Conservation (phyloP, 257 asterid species). For the Scutellaria barbata region DNA sequence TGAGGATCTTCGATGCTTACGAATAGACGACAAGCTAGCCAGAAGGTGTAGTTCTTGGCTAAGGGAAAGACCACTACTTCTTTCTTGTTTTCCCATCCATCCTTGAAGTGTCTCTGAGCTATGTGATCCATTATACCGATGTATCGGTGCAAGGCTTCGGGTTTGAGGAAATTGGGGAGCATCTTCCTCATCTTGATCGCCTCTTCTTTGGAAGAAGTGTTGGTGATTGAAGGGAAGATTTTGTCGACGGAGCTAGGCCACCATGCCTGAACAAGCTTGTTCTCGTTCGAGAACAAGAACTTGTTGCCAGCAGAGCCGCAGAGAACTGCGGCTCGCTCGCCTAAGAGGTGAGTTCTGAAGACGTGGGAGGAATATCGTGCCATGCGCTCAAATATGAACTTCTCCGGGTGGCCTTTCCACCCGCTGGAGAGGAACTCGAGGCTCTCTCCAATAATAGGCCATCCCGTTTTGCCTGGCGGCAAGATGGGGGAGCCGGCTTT, state of each 20-base stretch:
- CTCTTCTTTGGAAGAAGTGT: constrained; percentile 51
- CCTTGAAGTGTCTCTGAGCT: constrained; percentile 49
- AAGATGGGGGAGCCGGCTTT: background rate
- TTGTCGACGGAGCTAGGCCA: constrained; percentile 57
- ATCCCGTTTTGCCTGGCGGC: constrained; percentile 53
- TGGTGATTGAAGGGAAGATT: constrained; percentile 52
- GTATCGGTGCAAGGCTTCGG: constrained; percentile 64
- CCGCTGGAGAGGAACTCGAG: constrained; percentile 50
- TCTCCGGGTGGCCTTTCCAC: constrained; percentile 55
- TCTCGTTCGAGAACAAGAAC: constrained; percentile 63
- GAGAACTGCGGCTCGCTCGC: constrained; percentile 53
- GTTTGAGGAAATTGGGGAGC: constrained; percentile 62
- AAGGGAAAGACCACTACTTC: constrained; percentile 48
- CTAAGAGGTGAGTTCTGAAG: constrained; percentile 54
- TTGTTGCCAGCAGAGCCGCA: constrained; percentile 61
- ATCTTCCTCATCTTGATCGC: constrained; percentile 56
- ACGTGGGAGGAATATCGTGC: constrained; percentile 49
- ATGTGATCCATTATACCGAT: constrained; percentile 61
- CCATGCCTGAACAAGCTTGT: constrained; percentile 65
- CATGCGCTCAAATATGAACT: constrained; percentile 55
- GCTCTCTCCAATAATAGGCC: constrained; percentile 64
- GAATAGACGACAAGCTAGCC: constrained; percentile 56
- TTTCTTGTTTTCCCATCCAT: constrained; percentile 50
- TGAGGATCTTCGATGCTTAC: constrained; percentile 53
- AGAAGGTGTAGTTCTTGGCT: constrained; percentile 58